These are phyloP conservation scores for Borovskyia barvae DNA, from an alignment of 208 protist species.

Conservation along the genomic window DNA sequence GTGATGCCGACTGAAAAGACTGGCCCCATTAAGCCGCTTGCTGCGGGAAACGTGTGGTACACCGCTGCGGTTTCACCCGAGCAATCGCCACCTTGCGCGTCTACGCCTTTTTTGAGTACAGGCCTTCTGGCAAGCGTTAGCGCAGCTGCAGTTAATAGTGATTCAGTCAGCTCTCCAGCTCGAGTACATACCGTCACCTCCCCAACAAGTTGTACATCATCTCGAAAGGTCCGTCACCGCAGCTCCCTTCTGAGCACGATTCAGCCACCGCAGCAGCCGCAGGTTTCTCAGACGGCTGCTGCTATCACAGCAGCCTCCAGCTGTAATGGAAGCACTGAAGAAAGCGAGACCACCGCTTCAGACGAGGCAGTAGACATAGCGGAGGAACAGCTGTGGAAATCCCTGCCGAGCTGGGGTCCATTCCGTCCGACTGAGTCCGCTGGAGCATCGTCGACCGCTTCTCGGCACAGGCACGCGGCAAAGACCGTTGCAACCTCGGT, in stretches of 20 bases:
- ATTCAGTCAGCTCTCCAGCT: conserved; percentile 12
- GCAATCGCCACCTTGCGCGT: not conserved
- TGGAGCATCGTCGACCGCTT: not conserved
- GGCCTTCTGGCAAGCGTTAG: conserved; percentile 2
- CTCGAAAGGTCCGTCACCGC: conserved; percentile 11
- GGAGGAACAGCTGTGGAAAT: conserved; percentile 9
- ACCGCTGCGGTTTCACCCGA: not conserved
- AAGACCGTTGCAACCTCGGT: not conserved
- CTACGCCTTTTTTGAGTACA: not conserved
- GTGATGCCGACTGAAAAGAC: conserved; percentile 33
- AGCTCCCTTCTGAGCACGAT: conserved; percentile 10
- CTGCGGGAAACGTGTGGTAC: conserved; percentile 13
- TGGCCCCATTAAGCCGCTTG: conserved; percentile 18
- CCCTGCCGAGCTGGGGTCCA: conserved; percentile 23
- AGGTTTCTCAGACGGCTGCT: not conserved
- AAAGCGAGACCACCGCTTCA: conserved; percentile 24
- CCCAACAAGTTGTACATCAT: conserved; percentile 20
- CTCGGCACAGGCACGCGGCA: not conserved
- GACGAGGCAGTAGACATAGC: conserved; percentile 22
- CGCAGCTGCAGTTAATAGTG: not conserved
- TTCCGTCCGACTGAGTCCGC: conserved; percentile 4
- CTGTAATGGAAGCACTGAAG: conserved; percentile 19
- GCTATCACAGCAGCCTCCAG: conserved; percentile 3
- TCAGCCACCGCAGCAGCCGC: conserved; percentile 7
- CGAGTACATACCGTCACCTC: conserved; percentile 16